Conservation (phyloP, 2,329 filamentous ascomycete genomes). For the Cordyceps tenuipes region DNA sequence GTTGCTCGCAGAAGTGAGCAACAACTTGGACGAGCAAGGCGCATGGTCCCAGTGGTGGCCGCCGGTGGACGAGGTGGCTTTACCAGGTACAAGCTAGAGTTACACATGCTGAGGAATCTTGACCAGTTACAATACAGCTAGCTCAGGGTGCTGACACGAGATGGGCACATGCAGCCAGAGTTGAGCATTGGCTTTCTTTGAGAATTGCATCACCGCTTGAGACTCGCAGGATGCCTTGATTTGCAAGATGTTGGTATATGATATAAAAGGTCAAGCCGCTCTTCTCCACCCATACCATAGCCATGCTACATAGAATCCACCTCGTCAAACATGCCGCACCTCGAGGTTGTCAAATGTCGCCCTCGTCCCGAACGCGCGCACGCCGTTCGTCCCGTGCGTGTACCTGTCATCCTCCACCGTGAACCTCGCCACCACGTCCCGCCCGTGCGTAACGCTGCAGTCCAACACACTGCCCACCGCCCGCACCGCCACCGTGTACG, state of each 20-base stretch:
- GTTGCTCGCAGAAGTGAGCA: conserved; percentile 20
- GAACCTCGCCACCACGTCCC: conserved; percentile 3
- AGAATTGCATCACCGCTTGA: no score
- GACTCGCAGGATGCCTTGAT: not conserved
- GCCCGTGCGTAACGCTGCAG: not conserved
- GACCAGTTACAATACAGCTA: no score
- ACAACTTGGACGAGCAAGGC: conserved; percentile 20
- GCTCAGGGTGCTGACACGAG: no score
- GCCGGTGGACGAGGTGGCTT: conserved; percentile 16
- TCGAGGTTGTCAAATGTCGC: conserved; percentile 12
- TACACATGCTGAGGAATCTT: not conserved
- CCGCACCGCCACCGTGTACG: conserved; percentile 5
- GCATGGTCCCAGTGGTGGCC: conserved; percentile 23
- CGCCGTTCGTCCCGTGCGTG: conserved; percentile 7
- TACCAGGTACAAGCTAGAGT: conserved; percentile 5
- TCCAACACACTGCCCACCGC: conserved; percentile 1
- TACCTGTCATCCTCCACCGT: conserved; percentile 8
- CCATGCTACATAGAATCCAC: not conserved
- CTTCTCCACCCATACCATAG: not conserved
- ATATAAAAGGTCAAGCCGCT: not conserved
- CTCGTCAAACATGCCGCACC: not conserved
- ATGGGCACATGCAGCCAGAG: no score
- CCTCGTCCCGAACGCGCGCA: conserved; percentile 3
- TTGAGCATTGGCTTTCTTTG: no score
- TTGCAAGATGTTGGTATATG: conserved; percentile 12